Percentiles rank a stretch among this genome's conserved stretches.
Evolutionary conservation across 768 basidiomycete genomes (phyloP).

Genomic region (Hortiboletus campestris): DNA sequence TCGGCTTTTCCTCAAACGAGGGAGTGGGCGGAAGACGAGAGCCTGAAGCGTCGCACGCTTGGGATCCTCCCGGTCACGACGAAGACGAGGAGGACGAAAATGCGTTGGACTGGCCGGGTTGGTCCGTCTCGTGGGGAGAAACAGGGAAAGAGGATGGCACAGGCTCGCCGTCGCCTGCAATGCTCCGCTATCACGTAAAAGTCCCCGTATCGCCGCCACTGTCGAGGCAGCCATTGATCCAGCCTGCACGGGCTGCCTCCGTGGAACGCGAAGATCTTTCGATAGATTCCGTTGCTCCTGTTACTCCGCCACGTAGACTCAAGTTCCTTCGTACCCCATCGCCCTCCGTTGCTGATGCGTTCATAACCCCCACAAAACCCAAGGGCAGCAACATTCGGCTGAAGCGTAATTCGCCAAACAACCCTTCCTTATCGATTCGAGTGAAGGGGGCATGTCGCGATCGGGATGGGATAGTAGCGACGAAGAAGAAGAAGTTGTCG

Average conservation of each 20-base stretch:
- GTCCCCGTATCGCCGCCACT: constrained; percentile 66
- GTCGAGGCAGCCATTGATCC: constrained; percentile 44
- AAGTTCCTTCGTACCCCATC: constrained; percentile 24
- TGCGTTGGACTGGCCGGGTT: constrained; percentile 24
- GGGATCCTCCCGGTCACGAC: constrained; percentile 38
- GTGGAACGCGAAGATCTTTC: constrained; percentile 14
- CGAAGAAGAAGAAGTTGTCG: constrained; percentile 34
- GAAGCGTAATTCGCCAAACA: constrained; percentile 64
- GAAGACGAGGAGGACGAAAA: constrained; percentile 56
- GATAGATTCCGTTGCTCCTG: constrained; percentile 15
- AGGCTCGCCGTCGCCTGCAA: constrained; percentile 38
- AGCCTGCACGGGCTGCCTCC: constrained; percentile 28
- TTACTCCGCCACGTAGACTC: constrained; percentile 25
- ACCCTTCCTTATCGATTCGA: constrained; percentile 55
- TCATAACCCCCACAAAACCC: constrained; percentile 42
- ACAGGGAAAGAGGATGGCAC: constrained; percentile 4
- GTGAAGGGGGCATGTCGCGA: constrained; percentile 15
- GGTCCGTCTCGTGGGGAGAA: constrained; percentile 14
- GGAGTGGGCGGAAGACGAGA: too few species aligned
- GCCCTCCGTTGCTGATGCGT: constrained; percentile 13
- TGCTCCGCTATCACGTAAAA: constrained; percentile 33
- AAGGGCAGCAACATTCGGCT: constrained; percentile 35
- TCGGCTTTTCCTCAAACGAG: constrained; percentile 51
- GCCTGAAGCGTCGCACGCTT: constrained; percentile 39
- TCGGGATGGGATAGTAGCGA: constrained; percentile 36